These are phyloP conservation scores for Populus hybrid DNA, from an alignment of 441 rosid species.

Conservation along the genomic window DNA sequence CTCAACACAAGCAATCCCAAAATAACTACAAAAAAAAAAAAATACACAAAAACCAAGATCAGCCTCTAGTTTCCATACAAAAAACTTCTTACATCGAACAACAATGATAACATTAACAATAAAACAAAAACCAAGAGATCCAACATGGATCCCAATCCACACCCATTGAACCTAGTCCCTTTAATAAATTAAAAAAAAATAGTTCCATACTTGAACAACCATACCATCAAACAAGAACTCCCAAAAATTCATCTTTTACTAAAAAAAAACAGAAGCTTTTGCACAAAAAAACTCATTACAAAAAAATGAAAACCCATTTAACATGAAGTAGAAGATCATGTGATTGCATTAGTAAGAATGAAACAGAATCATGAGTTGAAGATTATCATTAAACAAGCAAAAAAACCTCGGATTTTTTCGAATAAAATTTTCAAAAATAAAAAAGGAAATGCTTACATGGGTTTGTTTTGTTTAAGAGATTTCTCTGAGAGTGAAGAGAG, in stretches of 20 bases:
- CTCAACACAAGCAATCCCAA: constrained; percentile 62
- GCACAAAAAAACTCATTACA: constrained; percentile 36
- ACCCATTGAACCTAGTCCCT: constrained; percentile 57
- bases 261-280: constrained; percentile 19
- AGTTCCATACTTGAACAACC: constrained; percentile 18
- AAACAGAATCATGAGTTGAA: constrained; percentile 21
- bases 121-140: constrained; percentile 54
- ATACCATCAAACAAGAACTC: constrained; percentile 13
- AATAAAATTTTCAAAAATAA: neutral
- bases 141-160: constrained; percentile 82
- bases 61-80: constrained; percentile 25
- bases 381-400: neutral
- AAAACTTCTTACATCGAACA: constrained; percentile 23
- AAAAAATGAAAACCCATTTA: constrained; percentile 32
- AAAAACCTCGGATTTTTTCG: neutral
- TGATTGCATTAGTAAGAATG: constrained; percentile 42
- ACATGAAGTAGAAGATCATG: constrained; percentile 40
- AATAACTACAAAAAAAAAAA: constrained; percentile 15
- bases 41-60: constrained; percentile 57
- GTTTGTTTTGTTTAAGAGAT: constrained; percentile 27
- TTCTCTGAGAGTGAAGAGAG: constrained; percentile 30
- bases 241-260: neutral
- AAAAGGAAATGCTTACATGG: constrained; percentile 41
- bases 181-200: constrained; percentile 3
- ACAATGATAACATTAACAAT: constrained; percentile 21